Base-by-base conservation (phyloP, 768 basidiomycete species). In the Suillus clintonianus region DNA sequence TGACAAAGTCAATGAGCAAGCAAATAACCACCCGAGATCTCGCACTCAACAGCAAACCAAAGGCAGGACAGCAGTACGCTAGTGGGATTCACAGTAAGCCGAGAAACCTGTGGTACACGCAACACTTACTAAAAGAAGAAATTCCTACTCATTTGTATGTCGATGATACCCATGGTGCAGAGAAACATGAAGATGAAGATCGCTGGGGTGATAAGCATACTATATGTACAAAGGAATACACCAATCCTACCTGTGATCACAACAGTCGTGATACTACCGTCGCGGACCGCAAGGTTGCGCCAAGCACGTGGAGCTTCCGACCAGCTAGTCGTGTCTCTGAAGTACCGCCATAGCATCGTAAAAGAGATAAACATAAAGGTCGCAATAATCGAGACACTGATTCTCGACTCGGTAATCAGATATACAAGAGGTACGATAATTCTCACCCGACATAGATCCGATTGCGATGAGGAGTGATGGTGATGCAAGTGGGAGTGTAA, bases 151-250 rank as follows among this genome's bases (percentile, higher is more conserved):
- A 66, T 63, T 14, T 42, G 41, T n/a, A 57, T 59, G 39, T 61
- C 39, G 48, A 70, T 66, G 8, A 70, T 62, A 5, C 32, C 32
- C 22, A 64, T 39, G 10, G 61, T 55, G 48, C 61, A 64, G 22
- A 73, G 68, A 2, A 66, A 67, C 61, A 70, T n/a, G 36, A 72
- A 68, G 1, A 72, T 19, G 63, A 68, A 58, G 9, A 70, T 32
- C 17, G 42, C 71, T 72, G 27, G 39, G 24, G 9, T 39, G 5
- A 27, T 56, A 37, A 56, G 32, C 6, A 24, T 36, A n/a, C n/a
- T n/a, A 24, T 37, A 19, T 17, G 55, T 39, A 56, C 5, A 39
- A 39, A 27, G 10, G 24, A 17, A 2, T 10, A 56, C 5, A 11
- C 24, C 37, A 11, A 17, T 19, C 65, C 62, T 48, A 74, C 72